A percentile compares a stretch with the other conserved stretches of the same genome.
Conservation (phyloP, 1,284 basidiomycete genomes). For the Papiliotrema laurentii region DNA sequence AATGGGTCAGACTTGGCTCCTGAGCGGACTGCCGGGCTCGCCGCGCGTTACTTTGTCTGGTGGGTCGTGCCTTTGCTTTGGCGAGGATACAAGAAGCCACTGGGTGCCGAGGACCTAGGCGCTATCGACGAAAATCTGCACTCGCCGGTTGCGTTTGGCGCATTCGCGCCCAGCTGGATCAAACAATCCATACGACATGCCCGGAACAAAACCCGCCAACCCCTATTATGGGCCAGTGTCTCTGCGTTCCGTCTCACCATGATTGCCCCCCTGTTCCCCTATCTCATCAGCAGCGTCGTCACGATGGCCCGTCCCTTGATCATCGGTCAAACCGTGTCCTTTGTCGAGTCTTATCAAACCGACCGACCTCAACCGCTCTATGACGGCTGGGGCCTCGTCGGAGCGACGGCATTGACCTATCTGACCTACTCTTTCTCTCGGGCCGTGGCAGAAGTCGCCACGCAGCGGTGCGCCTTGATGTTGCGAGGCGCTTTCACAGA, state of each 20-base stretch:
- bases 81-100: conserved; percentile 13
- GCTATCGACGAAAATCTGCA: conserved; percentile 12
- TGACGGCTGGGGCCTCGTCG: conserved; percentile 20
- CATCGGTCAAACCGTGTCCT: conserved; percentile 11
- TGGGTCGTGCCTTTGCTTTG: conserved; percentile 16
- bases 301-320: conserved; percentile 14
- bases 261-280: conserved; percentile 12
- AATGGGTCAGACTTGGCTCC: conserved; percentile 9
- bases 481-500: conserved; percentile 19
- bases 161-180: conserved; percentile 7
- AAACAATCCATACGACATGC: not conserved
- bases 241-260: conserved; percentile 5
- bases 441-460: conserved; percentile 12
- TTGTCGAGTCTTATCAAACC: conserved; percentile 11
- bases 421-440: conserved; percentile 8
- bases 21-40: conserved; percentile 10
- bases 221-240: conserved; percentile 11
- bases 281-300: conserved; percentile 8
- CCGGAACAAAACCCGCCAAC: conserved; percentile 9
- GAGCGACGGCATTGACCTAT: conserved; percentile 12
- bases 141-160: conserved; percentile 6
- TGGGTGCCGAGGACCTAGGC: conserved; percentile 12
- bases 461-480: conserved; percentile 10
- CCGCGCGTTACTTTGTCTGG: conserved; percentile 11
- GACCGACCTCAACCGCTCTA: conserved; percentile 4